Base-by-base conservation (phyloP, 352 stramenopile species). In the Thalassiosira livingstoniorum region DNA sequence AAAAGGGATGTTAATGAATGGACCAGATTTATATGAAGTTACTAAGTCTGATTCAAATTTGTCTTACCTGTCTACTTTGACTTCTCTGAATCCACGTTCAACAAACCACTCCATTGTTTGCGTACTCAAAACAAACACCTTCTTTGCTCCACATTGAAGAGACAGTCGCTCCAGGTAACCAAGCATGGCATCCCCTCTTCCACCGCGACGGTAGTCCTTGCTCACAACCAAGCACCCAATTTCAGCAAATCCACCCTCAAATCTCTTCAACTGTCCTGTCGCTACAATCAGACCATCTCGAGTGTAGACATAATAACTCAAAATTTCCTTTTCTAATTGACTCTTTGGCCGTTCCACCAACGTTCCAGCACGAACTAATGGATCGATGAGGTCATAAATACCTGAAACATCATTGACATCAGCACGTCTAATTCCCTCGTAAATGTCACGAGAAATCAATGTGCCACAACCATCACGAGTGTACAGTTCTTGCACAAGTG, bases 91-190 rank as follows among this genome's bases (percentile, higher is more conserved):
- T 25, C 97, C 97, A 37, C 97, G 92, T 90, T 99, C 97, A 66
- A 98, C 87, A 86, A 99, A 99, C 97, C 97, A 99, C 86, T 99
- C 96, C 81, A 98, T 98, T 21, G 97, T 99, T 85, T 97, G 95
- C 29, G 97, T 99, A 31, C 96, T 98, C 45, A 99, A 91, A n/a
- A 98, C 97, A 75, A 99, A 99, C 7, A 98, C 88, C 65, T 97
- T 97, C 45, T 90, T 95, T 43, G 78, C 86, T 23, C 88, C 90
- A 71, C 77, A 83, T 69, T 87, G 74, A 21, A 95, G 53, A 72
- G 82, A 89, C 43, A 95, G 65, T 43, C 91, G 79, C 75, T 95
- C 91, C 4, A 95, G 70, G 65, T 94, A 95, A 61, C 90, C 90
- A 37, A 95, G 64, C 88, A 95, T 95, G 13, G 90, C 90, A 88